These are phyloP conservation scores for Piloderma croceum DNA, from an alignment of 768 basidiomycete genomes.

Conservation along the genomic window DNA sequence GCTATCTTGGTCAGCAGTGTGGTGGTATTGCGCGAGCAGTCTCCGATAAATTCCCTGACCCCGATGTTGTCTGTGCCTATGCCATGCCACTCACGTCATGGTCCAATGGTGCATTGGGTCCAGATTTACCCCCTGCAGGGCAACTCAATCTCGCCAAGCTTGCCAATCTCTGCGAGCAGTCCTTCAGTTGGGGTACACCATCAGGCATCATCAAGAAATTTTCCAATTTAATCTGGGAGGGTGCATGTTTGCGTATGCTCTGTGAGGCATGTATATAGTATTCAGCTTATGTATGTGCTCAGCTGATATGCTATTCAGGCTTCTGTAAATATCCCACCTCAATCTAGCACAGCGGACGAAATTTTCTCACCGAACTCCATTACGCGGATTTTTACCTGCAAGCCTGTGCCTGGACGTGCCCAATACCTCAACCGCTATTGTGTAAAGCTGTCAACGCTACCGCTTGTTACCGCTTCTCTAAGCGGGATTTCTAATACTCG, in stretches of 20 bases:
- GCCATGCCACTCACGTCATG: slow-evolving; percentile 49
- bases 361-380: no score
- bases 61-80: slow-evolving; percentile 50
- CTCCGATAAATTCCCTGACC: slow-evolving; percentile 44
- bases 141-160: slow-evolving; percentile 34
- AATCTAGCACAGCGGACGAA: no score
- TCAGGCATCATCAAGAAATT: slow-evolving; percentile 54
- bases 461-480: no score
- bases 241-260: slow-evolving; percentile 43
- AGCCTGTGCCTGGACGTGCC: no score
- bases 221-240: slow-evolving; percentile 51
- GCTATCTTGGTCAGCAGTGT: slow-evolving; percentile 39
- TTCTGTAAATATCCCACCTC: no score
- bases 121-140: slow-evolving; percentile 21
- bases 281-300: no score
- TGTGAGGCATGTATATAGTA: slow-evolving; percentile 6
- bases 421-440: no score
- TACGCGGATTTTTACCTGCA: no score
- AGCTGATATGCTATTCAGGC: no score
- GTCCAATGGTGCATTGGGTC: slow-evolving; percentile 23
- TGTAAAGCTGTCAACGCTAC: no score
- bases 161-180: slow-evolving; percentile 54
- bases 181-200: slow-evolving; percentile 62
- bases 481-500: no score
- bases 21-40: slow-evolving; percentile 41